These are phyloP conservation scores for Nitzschia putrida DNA, from an alignment of 108 stramenopile genomes.

Conservation along the genomic window DNA sequence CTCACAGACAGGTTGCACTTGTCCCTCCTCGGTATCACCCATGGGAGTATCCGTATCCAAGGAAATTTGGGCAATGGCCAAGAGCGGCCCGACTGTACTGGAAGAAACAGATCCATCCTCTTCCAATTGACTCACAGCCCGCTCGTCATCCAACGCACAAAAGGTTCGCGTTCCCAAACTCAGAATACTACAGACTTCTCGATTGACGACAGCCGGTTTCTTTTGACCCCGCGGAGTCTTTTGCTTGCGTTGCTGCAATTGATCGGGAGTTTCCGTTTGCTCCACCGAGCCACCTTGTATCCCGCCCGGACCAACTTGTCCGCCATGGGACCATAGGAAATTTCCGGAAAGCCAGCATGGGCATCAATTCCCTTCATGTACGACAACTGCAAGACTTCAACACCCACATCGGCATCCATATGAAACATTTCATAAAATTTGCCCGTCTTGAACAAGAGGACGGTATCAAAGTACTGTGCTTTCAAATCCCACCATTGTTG, in stretches of 20 bases:
- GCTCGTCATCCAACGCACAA: conserved; percentile 87
- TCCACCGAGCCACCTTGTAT: conserved; percentile 98
- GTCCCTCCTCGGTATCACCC: neutral
- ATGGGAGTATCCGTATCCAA: conserved; percentile 9
- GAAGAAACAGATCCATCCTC: conserved; percentile 17
- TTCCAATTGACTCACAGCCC: conserved; percentile 39
- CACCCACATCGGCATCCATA: conserved; percentile 97
- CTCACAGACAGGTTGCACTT: conserved; percentile 74
- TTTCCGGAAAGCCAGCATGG: conserved; percentile 98
- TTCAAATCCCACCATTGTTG: conserved; percentile 99
- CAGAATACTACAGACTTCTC: conserved; percentile 92
- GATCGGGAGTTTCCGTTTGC: conserved; percentile 98
- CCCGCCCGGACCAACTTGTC: conserved; percentile 90
- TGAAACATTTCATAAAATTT: conserved; percentile 89
- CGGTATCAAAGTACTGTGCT: conserved; percentile 91
- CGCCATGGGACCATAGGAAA: conserved; percentile 72
- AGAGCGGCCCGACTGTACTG: conserved; percentile 59
- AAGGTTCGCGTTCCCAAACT: conserved; percentile 92
- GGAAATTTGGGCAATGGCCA: conserved; percentile 75
- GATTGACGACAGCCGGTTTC: conserved; percentile 87
- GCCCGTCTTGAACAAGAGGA: conserved; percentile 97
- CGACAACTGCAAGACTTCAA: conserved; percentile 75
- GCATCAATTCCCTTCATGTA: conserved; percentile 98
- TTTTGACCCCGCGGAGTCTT: conserved; percentile 47
- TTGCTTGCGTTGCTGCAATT: conserved; percentile 82